phyloP scores from a whole-genome alignment of 2,329 filamentous ascomycete species.

The Dactylellina sp. region DNA sequence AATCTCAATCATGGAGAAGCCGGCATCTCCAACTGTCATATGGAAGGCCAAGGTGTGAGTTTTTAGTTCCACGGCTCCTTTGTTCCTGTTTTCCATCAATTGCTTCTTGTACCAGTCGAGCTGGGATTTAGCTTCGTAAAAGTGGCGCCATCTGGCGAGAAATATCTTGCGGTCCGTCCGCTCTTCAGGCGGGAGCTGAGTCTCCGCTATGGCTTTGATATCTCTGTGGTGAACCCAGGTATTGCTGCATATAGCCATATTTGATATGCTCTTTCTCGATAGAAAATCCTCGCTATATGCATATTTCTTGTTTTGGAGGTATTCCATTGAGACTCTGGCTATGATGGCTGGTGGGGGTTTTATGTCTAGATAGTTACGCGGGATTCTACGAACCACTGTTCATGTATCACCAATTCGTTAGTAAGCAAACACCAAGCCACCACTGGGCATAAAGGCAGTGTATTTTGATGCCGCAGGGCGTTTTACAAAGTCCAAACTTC shows the following conservation, averaged over 20 bases:
- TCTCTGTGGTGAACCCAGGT: conserved; percentile 12
- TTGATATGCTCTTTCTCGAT: neutral
- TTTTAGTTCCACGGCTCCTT: neutral
- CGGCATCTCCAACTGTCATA: neutral
- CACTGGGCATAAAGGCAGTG: no score
- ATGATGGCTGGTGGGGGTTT: neutral
- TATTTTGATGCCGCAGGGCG: no score
- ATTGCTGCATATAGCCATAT: neutral
- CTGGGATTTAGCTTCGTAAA: neutral
- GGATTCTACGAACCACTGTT: neutral
- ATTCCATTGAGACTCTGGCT: conserved; percentile 4
- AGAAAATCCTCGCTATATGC: neutral
- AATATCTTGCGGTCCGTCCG: conserved; percentile 8
- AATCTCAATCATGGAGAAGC: conserved; percentile 7
- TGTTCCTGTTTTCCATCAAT: neutral
- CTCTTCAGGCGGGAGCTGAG: neutral
- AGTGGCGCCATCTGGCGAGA: neutral
- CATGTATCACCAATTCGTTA: neutral
- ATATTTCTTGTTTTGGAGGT: neutral
- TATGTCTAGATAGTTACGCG: neutral
- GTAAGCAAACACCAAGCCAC: no score
- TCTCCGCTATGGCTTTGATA: neutral
- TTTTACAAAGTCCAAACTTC: no score
- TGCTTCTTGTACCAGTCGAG: neutral
- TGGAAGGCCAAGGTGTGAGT: neutral